These are phyloP conservation scores for Pogostemon cablin DNA, from an alignment of 257 asterid species.

Conservation along the genomic window DNA sequence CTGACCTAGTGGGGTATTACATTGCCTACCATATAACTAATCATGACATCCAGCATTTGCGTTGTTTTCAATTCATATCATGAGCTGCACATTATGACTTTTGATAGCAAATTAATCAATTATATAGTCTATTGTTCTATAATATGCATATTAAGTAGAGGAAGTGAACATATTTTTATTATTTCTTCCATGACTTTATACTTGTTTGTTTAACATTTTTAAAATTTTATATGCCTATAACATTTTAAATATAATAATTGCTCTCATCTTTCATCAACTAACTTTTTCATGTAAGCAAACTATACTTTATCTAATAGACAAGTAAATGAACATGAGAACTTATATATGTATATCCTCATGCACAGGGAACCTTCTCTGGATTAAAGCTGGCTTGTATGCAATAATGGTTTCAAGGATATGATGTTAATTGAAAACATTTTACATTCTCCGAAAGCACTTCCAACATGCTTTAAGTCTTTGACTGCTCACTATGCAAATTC, in stretches of 20 bases:
- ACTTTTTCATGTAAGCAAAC: background rate
- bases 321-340: slow-evolving; percentile 9
- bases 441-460: too few species aligned
- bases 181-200: background rate
- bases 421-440: background rate
- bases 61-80: background rate
- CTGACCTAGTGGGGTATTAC: slow-evolving; percentile 90
- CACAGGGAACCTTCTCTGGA: background rate
- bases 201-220: background rate
- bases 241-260: background rate
- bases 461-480: too few species aligned
- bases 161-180: slow-evolving; percentile 5
- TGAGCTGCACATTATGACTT: slow-evolving; percentile 17
- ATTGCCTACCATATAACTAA: slow-evolving; percentile 1
- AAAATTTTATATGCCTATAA: background rate
- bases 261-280: slow-evolving; percentile 1
- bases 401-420: background rate
- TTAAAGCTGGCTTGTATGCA: background rate
- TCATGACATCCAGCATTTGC: background rate
- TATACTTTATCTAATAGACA: background rate
- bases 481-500: too few species aligned
- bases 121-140: background rate
- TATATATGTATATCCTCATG: background rate
- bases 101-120: background rate
- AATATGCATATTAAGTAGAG: slow-evolving; percentile 6